These are phyloP conservation scores for Moesziomyces parantarcticus DNA, from an alignment of 1,284 basidiomycete genomes.

Conservation along the genomic window DNA sequence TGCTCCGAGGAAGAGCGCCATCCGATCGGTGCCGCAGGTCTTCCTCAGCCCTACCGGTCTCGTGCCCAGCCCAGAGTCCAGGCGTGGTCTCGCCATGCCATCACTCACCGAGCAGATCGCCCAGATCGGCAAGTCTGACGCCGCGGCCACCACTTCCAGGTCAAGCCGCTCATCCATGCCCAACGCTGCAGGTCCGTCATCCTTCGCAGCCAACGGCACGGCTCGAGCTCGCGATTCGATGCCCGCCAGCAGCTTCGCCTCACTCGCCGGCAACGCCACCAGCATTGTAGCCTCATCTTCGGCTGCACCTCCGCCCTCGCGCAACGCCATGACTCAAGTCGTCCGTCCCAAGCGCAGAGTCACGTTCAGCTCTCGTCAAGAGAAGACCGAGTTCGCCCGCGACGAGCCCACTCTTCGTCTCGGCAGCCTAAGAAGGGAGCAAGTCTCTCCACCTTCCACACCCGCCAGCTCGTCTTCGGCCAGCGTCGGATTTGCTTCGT, in stretches of 20 bases:
- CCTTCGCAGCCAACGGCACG: slow-evolving; percentile 3
- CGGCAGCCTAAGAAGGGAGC: slow-evolving; percentile 36
- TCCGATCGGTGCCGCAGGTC: slow-evolving; percentile 56
- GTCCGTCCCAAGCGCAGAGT: slow-evolving; percentile 47
- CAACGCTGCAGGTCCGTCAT: slow-evolving; percentile 4
- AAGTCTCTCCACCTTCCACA: slow-evolving; percentile 38
- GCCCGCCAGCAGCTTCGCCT: slow-evolving; percentile 19
- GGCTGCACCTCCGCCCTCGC: slow-evolving; percentile 11
- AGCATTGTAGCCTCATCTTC: slow-evolving; percentile 22
- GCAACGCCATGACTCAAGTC: slow-evolving; percentile 40
- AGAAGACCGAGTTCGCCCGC: slow-evolving; percentile 49
- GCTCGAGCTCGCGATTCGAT: slow-evolving; percentile 25
- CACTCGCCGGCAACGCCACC: slow-evolving; percentile 23
- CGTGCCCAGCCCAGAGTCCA: slow-evolving; percentile 49
- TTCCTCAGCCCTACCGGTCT: slow-evolving; percentile 60
- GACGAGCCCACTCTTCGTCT: slow-evolving; percentile 54
- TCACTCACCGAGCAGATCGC: slow-evolving; percentile 43
- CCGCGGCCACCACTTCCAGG: slow-evolving; percentile 3
- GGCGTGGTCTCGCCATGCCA: slow-evolving; percentile 36
- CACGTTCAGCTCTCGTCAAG: slow-evolving; percentile 53
- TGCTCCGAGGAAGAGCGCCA: slow-evolving; percentile 57
- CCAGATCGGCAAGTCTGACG: slow-evolving; percentile 30
- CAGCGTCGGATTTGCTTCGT: slow-evolving; percentile 40
- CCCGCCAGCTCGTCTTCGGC: slow-evolving; percentile 35
- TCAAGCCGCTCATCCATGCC: slow-evolving; percentile 30